Base-by-base conservation (phyloP, 306 rosid species). In the Lablab purpureus region DNA sequence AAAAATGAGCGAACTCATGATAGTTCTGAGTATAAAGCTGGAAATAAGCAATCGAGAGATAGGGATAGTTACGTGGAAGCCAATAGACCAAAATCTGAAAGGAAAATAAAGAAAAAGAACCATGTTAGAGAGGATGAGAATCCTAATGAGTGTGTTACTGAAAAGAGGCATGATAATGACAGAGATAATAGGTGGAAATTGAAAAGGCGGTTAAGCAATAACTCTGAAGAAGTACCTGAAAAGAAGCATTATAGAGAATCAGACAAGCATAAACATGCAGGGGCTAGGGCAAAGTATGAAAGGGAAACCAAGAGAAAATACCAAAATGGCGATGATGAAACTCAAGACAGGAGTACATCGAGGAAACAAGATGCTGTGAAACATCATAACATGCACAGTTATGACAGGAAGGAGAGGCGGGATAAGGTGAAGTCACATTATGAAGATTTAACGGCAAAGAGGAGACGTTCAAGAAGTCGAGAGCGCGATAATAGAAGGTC, bases 401-500 rank as follows among this genome's bases (percentile, higher is more conserved):
- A 71, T 67, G 88, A 81, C 50, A 90, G 86, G 75, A 88, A 84
- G 80, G 85, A 85, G 81, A 80, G 85, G 80, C 80, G 71, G 68
- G 90, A 84, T 64, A 74, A 63, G 69, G 80, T 69, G 63, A 87
- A 81, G 56, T 79, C 89, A 40, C 86, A 19, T 87, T 45, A 66
- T 77, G 92, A 85, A 85, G 97, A 90, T 60, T 79, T 89, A 58
- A 84, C 80, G 81, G 52, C 22, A 69, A 87, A 89, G 88, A 87
- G 87, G 84, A 88, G 89, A 87, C 74, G 88, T 25, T 86, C 94
- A 47, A 89, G 89, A 87, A 91, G 96, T 74, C 87, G 60, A 80
- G 95, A 90, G 49, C 87, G 2, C 25, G 88, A 72, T 64, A 84
- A 86, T 52, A 86, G 87, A 86, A 83, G 83, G 77, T 87, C 93